A percentile compares a stretch with the other conserved stretches of the same genome.
These are phyloP conservation scores for Fusarium sp. DNA, from an alignment of 2,329 filamentous ascomycete species.

Conservation along the genomic window DNA sequence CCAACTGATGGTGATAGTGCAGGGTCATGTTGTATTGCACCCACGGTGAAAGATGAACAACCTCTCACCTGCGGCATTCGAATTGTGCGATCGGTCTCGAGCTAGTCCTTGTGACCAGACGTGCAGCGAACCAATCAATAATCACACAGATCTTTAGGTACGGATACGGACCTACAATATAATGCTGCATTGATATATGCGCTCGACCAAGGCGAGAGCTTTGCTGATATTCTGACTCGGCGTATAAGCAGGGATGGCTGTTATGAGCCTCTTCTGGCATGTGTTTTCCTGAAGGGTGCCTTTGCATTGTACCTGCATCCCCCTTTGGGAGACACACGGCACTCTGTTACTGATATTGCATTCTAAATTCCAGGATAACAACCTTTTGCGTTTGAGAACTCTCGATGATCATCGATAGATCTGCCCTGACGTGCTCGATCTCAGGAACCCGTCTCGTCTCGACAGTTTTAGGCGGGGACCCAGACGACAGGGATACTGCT, in stretches of 20 bases:
- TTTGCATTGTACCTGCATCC: conserved; percentile 10
- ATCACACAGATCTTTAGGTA: neutral
- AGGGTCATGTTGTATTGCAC: neutral
- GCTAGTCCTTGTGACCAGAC: neutral
- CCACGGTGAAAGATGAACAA: neutral
- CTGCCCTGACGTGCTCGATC: conserved; percentile 12
- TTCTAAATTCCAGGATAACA: neutral
- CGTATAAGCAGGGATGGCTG: neutral
- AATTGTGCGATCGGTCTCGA: conserved; percentile 4
- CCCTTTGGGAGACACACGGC: neutral
- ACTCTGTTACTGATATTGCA: neutral
- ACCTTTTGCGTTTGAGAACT: neutral
- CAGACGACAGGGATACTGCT: conserved; percentile 9
- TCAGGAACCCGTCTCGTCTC: conserved; percentile 11
- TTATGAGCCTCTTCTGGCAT: conserved; percentile 13
- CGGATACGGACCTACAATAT: neutral
- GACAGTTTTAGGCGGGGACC: conserved; percentile 3
- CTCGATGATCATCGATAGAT: conserved; percentile 25
- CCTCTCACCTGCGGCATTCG: conserved; percentile 6
- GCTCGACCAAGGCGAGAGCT: neutral
- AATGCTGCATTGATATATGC: neutral
- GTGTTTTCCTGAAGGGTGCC: conserved; percentile 8
- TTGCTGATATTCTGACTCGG: neutral
- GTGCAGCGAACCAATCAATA: conserved; percentile 6
- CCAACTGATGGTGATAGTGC: conserved; percentile 11